Evolutionary conservation across 805 yeast genomes (phyloP).

Genomic region (Ogataea trehalophila): DNA sequence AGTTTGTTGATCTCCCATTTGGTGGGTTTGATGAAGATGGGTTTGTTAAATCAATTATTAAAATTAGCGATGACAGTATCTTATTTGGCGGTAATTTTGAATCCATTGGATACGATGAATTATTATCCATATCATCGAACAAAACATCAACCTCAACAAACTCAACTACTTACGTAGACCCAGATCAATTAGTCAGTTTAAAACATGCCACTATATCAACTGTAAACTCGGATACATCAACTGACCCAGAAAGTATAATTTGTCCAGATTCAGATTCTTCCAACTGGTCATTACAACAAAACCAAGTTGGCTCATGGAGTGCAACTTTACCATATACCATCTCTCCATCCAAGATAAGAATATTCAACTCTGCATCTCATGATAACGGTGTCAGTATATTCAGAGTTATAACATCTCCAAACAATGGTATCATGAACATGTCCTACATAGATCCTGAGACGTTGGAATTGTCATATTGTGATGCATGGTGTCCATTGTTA

Average conservation of each 20-base stretch:
- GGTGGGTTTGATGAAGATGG: slow-evolving; percentile 68
- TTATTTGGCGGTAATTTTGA: slow-evolving; percentile 78
- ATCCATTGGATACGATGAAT: slow-evolving; percentile 49
- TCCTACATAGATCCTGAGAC: slow-evolving; percentile 75
- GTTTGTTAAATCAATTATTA: slow-evolving; percentile 55
- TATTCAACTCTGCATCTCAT: slow-evolving; percentile 54
- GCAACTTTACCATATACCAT: slow-evolving; percentile 53
- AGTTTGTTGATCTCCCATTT: slow-evolving; percentile 54
- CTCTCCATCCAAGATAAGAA: slow-evolving; percentile 65
- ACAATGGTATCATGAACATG: slow-evolving; percentile 86
- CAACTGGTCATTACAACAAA: slow-evolving; percentile 48
- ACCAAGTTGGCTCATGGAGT: slow-evolving; percentile 59
- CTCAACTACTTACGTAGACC: slow-evolving; percentile 36
- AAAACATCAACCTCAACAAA: slow-evolving; percentile 27
- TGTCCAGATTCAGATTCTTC: slow-evolving; percentile 50
- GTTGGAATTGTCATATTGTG: slow-evolving; percentile 59
- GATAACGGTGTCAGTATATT: slow-evolving; percentile 51
- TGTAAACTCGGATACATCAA: slow-evolving; percentile 35
- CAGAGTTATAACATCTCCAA: slow-evolving; percentile 71
- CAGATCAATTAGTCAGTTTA: slow-evolving; percentile 59
- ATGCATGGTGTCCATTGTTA: slow-evolving; percentile 82
- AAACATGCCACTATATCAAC: slow-evolving; percentile 49
- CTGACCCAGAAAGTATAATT: slow-evolving; percentile 34
- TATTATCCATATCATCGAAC: slow-evolving; percentile 30
- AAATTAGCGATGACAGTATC: slow-evolving; percentile 43